Percentiles rank a stretch among this genome's conserved stretches.
phyloP scores from a whole-genome alignment of 768 basidiomycete species.

The Pleurotus citrinopileatus region DNA sequence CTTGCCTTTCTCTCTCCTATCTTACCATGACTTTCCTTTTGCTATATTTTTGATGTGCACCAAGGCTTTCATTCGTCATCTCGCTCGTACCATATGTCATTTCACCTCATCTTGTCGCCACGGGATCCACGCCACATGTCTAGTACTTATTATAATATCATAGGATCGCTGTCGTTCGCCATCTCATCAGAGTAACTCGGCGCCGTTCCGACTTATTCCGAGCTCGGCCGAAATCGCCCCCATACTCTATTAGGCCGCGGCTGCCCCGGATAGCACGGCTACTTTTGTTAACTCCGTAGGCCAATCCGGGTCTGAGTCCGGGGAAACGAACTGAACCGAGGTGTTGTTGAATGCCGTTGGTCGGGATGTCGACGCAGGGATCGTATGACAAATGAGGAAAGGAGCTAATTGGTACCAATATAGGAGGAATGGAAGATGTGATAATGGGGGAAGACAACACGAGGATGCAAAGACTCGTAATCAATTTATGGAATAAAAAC shows the following conservation, averaged over 20 bases:
- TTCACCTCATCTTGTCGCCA: slow-evolving; percentile 5
- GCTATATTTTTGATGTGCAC: slow-evolving; percentile 22
- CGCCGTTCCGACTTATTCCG: slow-evolving; percentile 1
- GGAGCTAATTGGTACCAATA: slow-evolving; percentile 36
- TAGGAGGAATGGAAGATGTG: slow-evolving; percentile 11
- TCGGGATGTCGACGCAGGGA: slow-evolving; percentile 48
- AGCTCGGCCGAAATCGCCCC: slow-evolving; percentile 1
- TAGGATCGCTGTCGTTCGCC: neutral
- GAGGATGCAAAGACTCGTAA: slow-evolving; percentile 8
- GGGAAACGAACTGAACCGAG: slow-evolving; percentile 48
- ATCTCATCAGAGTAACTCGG: neutral
- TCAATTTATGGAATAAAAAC: slow-evolving; percentile 1
- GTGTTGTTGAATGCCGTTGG: slow-evolving; percentile 70
- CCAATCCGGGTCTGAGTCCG: slow-evolving; percentile 3
- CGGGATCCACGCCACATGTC: slow-evolving; percentile 3
- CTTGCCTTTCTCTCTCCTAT: slow-evolving; percentile 27
- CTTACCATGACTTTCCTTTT: slow-evolving; percentile 20
- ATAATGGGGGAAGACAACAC: slow-evolving; percentile 13
- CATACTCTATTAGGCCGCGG: neutral
- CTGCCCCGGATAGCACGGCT: neutral
- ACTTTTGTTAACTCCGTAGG: slow-evolving; percentile 9
- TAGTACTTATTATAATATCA: neutral
- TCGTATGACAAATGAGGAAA: slow-evolving; percentile 39
- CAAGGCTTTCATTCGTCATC: slow-evolving; percentile 16
- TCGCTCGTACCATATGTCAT: neutral